These are phyloP conservation scores for Diospyros kaki DNA, from an alignment of 148 eudicot species.

Conservation along the genomic window DNA sequence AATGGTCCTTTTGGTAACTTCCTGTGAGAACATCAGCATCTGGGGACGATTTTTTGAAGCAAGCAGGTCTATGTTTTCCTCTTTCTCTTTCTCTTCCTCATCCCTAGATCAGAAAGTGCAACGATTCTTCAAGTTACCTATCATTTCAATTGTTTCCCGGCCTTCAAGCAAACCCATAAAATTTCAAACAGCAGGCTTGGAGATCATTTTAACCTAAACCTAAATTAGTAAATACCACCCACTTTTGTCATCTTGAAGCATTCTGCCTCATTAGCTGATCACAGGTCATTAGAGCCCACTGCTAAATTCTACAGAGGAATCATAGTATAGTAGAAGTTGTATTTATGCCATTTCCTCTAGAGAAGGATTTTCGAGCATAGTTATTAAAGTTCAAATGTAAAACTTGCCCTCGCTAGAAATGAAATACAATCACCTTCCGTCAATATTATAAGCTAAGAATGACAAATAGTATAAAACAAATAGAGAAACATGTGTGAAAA, in stretches of 20 bases:
- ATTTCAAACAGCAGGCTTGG: neutral
- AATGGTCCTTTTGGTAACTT: too few relatives aligned
- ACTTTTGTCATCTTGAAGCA: neutral
- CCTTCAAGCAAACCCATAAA: neutral
- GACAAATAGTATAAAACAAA: neutral
- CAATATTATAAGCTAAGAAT: neutral
- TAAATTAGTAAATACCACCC: neutral
- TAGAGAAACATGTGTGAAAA: neutral
- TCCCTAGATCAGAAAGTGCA: neutral
- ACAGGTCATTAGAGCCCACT: neutral
- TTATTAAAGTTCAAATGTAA: neutral
- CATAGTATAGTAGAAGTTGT: neutral
- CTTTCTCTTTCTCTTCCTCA: slow-evolving; percentile 8
- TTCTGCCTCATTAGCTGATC: neutral
- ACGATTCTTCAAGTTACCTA: too few relatives aligned
- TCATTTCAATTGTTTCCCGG: too few relatives aligned
- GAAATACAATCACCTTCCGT: neutral
- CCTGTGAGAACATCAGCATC: neutral
- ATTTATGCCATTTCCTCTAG: neutral
- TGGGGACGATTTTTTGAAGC: neutral
- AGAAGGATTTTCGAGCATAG: neutral
- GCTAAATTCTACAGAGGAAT: neutral
- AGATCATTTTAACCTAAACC: neutral
- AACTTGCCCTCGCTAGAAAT: neutral
- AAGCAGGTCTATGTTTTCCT: neutral